Evolutionary conservation across 1,284 basidiomycete genomes (phyloP).

Genomic region (Earliella scabrosa): DNA sequence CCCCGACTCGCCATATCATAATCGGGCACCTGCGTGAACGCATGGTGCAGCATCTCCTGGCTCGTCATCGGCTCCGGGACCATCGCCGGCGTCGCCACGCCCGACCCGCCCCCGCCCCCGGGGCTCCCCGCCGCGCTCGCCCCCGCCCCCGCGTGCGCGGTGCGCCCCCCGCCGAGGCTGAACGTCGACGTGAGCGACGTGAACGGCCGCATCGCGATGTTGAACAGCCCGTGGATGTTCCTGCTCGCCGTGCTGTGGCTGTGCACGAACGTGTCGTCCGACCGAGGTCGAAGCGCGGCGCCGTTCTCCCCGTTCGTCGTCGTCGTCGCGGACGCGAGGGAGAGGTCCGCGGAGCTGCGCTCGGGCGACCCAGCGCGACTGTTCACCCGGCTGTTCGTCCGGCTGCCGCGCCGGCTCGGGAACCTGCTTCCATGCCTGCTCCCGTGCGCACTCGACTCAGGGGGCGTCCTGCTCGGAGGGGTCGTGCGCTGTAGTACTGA

Average conservation of each 20-base stretch:
- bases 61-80: conserved; percentile 37
- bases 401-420: conserved; percentile 41
- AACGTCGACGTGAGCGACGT: conserved; percentile 43
- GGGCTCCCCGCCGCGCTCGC: conserved; percentile 2
- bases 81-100: conserved; percentile 25
- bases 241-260: conserved; percentile 51
- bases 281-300: conserved; percentile 10
- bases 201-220: conserved; percentile 67
- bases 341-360: conserved; percentile 28
- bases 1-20: conserved; percentile 76
- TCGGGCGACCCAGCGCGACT: conserved; percentile 58
- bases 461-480: conserved; percentile 33
- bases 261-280: conserved; percentile 53
- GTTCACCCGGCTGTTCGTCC: conserved; percentile 39
- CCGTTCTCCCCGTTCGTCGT: not conserved
- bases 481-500: conserved; percentile 37
- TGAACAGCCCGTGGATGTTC: conserved; percentile 56
- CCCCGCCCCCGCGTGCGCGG: conserved; percentile 35
- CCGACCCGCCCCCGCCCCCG: not conserved
- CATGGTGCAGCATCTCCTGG: conserved; percentile 54
- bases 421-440: conserved; percentile 37
- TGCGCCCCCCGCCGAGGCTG: conserved; percentile 38
- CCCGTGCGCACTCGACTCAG: conserved; percentile 22
- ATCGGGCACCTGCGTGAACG: conserved; percentile 79
- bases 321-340: not conserved